Percentiles rank a stretch among this genome's conserved stretches.
These are phyloP conservation scores for Arctium minus DNA, from an alignment of 129 eudicot species.

Conservation along the genomic window DNA sequence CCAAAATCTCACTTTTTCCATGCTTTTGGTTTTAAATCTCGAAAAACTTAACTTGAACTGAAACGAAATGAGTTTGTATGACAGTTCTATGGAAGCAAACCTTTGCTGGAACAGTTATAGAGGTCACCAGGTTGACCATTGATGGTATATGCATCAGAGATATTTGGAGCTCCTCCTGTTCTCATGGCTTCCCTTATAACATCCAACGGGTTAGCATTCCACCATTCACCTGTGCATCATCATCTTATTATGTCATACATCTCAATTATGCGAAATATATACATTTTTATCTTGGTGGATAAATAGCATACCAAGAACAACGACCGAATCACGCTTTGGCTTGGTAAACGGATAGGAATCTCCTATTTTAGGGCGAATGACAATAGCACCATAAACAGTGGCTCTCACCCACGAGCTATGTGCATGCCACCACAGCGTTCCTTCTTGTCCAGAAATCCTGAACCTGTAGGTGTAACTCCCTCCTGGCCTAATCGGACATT, in stretches of 20 bases:
- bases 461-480: slow-evolving; percentile 84
- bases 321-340: slow-evolving; percentile 77
- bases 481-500: slow-evolving; percentile 96
- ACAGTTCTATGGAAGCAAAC: slow-evolving; percentile 30
- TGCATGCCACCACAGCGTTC: slow-evolving; percentile 99
- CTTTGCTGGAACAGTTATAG: slow-evolving; percentile 78
- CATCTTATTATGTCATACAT: not conserved
- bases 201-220: slow-evolving; percentile 77
- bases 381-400: slow-evolving; percentile 87
- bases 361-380: slow-evolving; percentile 79
- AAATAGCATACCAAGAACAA: slow-evolving; percentile 63
- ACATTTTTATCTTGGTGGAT: not conserved
- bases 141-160: slow-evolving; percentile 89
- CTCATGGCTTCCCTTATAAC: slow-evolving; percentile 79
- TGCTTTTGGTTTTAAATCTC: not conserved
- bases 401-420: slow-evolving; percentile 98
- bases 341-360: slow-evolving; percentile 73
- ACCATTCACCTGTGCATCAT: slow-evolving; percentile 82
- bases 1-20: not conserved
- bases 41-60: not conserved
- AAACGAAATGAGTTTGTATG: not conserved
- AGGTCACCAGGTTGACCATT: slow-evolving; percentile 98
- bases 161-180: slow-evolving; percentile 83
- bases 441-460: slow-evolving; percentile 86
- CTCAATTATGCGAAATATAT: not conserved